Percentiles rank a stretch among this genome's conserved stretches.
Evolutionary conservation across 2,329 filamentous ascomycete genomes (phyloP).

Genomic region (Aspergillus sclerotialis): DNA sequence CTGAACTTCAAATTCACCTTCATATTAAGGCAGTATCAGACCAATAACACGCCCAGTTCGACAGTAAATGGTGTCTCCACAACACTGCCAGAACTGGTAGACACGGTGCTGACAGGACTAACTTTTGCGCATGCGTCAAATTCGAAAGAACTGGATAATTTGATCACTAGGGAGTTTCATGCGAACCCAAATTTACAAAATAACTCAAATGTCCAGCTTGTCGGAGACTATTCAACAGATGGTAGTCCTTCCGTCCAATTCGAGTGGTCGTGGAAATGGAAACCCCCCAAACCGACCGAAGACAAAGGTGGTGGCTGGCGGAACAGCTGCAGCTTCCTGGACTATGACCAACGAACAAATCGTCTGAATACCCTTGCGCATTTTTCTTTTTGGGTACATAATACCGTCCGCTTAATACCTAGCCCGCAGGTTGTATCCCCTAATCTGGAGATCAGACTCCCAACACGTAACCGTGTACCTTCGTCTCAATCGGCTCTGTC

Average conservation of each 20-base stretch:
- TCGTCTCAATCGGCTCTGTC: constrained; percentile 83
- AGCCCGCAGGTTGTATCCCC: constrained; percentile 62
- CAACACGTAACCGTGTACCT: constrained; percentile 72
- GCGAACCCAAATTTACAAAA: constrained; percentile 96
- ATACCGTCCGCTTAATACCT: constrained; percentile 39
- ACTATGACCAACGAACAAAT: constrained; percentile 92
- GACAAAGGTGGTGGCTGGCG: constrained; percentile 89
- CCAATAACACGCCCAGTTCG: constrained; percentile 44
- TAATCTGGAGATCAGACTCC: constrained; percentile 64
- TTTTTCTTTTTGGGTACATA: constrained; percentile 93
- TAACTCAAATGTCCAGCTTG: constrained; percentile 87
- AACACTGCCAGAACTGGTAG: constrained; percentile 44
- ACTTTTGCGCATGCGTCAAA: constrained; percentile 90
- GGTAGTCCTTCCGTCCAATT: constrained; percentile 82
- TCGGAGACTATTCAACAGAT: constrained; percentile 83
- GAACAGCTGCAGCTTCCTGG: constrained; percentile 93
- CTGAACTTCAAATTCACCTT: constrained; percentile 91
- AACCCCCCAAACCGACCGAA: constrained; percentile 72
- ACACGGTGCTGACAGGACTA: constrained; percentile 78
- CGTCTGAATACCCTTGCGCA: constrained; percentile 78
- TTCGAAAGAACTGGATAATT: constrained; percentile 78
- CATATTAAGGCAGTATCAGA: constrained; percentile 56
- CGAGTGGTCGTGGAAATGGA: constrained; percentile 97
- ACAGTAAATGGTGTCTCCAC: constrained; percentile 46
- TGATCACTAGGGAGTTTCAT: constrained; percentile 92